Evolutionary conservation across 2,329 filamentous ascomycete genomes (phyloP), one percentile per base, ranked within the genome.

Genomic region (Verticillium isaacii): DNA sequence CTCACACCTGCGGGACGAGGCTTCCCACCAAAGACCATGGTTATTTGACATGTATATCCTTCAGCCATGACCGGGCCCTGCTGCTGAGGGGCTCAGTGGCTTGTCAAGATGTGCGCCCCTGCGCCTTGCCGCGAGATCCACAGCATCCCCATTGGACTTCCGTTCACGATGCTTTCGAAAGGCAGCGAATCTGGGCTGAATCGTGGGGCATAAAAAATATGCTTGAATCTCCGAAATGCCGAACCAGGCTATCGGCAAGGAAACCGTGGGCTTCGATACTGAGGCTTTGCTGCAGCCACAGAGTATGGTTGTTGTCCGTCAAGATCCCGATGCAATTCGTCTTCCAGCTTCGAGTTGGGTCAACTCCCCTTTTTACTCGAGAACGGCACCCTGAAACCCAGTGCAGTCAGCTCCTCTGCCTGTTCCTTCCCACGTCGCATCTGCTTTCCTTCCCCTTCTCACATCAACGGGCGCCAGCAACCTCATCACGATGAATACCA

Each of bases 401-500:
- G 5, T 29, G 29, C 29, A 29, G 29, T 29, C 29, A 29, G 3
- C 29, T 36, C 34, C 9, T 1, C 34, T 36, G 14, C 7, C 34
- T 36, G 34, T 36, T 36, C 14, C 12, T 11, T 45, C 39, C 6
- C 3, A 7, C 17, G n/a, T 45, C 7, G 17, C 6, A n/a, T 8
- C 17, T 6, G n/a, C 14, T 19, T 14, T 7, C 23, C 45, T 52
- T 19, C 11, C 19, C 45, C 45, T 23, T 25, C n/a, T 19, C n/a
- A 25, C 19, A 29, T 29, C 29, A 29, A 29, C 4, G 29, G 5
- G 29, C 29, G 4, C 29, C 29, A 29, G 29, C 4, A 29, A 29
- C 29, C 25, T 29, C n/a, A n/a, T 3, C 62, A 62, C 41, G 23
- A 65, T 65, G 64, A 57, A 65, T 55, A 59, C 64, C 50, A 59